A percentile compares a stretch with the other conserved stretches of the same genome.
Evolutionary conservation across 768 basidiomycete species (phyloP).

Genomic region (Zangia roseola): DNA sequence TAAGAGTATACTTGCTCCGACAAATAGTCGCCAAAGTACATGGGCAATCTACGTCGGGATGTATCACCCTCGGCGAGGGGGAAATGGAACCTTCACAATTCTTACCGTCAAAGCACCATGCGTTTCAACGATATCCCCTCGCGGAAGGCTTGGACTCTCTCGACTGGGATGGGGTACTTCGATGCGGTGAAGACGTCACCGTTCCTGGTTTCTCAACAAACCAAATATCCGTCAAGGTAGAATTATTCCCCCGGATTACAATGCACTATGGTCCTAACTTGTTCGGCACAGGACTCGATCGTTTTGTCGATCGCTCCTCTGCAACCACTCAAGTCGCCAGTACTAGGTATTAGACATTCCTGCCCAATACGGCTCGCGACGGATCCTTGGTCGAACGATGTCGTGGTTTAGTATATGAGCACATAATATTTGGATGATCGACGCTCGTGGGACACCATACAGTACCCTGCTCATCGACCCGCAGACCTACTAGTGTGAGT

Average conservation of each 20-base stretch:
- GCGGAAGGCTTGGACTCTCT: slow-evolving; percentile 40
- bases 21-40: slow-evolving; percentile 41
- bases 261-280: not conserved
- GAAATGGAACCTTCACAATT: slow-evolving; percentile 46
- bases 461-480: not conserved
- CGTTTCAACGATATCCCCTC: slow-evolving; percentile 8
- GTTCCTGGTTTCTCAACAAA: slow-evolving; percentile 48
- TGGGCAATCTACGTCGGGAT: slow-evolving; percentile 6
- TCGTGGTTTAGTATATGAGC: not conserved
- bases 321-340: slow-evolving; percentile 36
- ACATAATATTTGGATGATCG: not conserved
- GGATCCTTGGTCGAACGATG: slow-evolving; percentile 44
- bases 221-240: slow-evolving; percentile 51
- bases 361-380: slow-evolving; percentile 60
- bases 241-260: slow-evolving; percentile 1
- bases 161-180: slow-evolving; percentile 62
- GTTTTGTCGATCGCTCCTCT: slow-evolving; percentile 47
- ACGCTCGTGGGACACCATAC: not conserved
- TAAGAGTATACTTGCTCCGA: slow-evolving; percentile 55
- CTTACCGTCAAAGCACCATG: slow-evolving; percentile 11
- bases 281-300: slow-evolving; percentile 53
- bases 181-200: slow-evolving; percentile 35
- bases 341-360: slow-evolving; percentile 38
- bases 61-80: slow-evolving; percentile 46
- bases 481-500: not conserved